Evolutionary conservation across 2,329 filamentous ascomycete genomes (phyloP), one percentile per base, ranked within the genome.

Genomic region (Phyllosticta paracitricarpa): DNA sequence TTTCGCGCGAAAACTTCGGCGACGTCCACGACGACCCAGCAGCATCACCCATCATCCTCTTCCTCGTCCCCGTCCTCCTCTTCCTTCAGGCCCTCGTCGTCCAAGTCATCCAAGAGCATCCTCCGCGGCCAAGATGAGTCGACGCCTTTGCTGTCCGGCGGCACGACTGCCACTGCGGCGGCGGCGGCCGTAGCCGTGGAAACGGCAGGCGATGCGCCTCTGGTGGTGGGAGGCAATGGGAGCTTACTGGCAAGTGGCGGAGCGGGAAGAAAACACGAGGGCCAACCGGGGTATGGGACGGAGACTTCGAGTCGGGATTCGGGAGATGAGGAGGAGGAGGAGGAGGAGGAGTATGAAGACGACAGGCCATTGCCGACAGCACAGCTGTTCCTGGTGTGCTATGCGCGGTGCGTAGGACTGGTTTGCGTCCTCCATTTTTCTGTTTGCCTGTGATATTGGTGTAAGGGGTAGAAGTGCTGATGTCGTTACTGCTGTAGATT

Each of bases 361-460:
- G 64, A 71, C 35, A 63, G 61, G 24, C 70, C 70, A 17, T 56
- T 73, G n/a, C 70, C 70, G 1, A 63, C 63, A 28, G 14, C 48
- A 0, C 89, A 93, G 71, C 84, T 94, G 58, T 72, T 87, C 33
- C 73, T 89, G 10, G 82, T 94, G 12, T 93, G 89, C 77, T 89
- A 85, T 70, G 85, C 86, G 1, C 84, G 89, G 5, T 70, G 40
- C 40, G 40, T 48, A 6, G 14, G n/a, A 48, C 6, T 30, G 4
- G 6, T 7, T 30, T 3, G 14, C 40, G 17, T n/a, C n/a, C 17
- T 40, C 33, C 33, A 5, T 40, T 40, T 35, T 14, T 40, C 35
- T 40, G 30, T 3, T 17, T 12, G 35, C 14, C 10, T 17, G 9
- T 30, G 28, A 7, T 2, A 30, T 30, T 28, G 33, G 3, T 40